phyloP scores from a whole-genome alignment of 116 monocot species.

The Trichopus zeylanicus region DNA sequence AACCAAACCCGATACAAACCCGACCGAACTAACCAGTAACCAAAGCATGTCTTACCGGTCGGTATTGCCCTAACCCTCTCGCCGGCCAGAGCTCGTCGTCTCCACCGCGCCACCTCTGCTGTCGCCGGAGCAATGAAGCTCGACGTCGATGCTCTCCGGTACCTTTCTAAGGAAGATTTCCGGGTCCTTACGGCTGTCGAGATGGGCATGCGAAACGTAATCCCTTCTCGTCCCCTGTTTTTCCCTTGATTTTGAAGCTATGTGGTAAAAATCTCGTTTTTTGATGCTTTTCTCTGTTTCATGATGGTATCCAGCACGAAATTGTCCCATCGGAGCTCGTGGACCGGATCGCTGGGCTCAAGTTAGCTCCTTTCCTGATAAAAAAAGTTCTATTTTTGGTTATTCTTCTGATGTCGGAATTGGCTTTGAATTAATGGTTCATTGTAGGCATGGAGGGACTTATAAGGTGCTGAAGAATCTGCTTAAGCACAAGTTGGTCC shows the following conservation, averaged over 20 bases:
- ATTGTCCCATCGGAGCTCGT: constrained; percentile 85
- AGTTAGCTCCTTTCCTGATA: constrained; percentile 29
- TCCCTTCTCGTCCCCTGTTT: neutral
- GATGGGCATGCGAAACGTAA: constrained; percentile 96
- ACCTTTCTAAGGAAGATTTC: constrained; percentile 88
- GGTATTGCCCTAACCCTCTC: too few species aligned
- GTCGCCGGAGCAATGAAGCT: constrained; percentile 65
- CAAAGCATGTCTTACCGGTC: too few species aligned
- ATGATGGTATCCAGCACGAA: constrained; percentile 47
- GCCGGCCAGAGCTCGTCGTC: too few species aligned
- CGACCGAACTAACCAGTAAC: too few species aligned
- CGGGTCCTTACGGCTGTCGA: constrained; percentile 87
- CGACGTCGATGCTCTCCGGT: constrained; percentile 76
- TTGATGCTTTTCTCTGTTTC: constrained; percentile 7
- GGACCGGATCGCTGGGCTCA: constrained; percentile 81
- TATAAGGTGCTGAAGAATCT: constrained; percentile 91
- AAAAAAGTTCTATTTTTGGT: neutral
- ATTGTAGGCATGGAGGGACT: constrained; percentile 81
- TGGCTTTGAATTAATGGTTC: neutral
- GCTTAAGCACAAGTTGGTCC: constrained; percentile 84
- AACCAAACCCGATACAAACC: too few species aligned
- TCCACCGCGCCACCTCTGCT: neutral
- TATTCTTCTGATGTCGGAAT: neutral
- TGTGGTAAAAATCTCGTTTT: neutral
- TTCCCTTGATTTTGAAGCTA: neutral